Conservation (phyloP, 2,329 filamentous ascomycete species). For the Diplodia seriata region DNA sequence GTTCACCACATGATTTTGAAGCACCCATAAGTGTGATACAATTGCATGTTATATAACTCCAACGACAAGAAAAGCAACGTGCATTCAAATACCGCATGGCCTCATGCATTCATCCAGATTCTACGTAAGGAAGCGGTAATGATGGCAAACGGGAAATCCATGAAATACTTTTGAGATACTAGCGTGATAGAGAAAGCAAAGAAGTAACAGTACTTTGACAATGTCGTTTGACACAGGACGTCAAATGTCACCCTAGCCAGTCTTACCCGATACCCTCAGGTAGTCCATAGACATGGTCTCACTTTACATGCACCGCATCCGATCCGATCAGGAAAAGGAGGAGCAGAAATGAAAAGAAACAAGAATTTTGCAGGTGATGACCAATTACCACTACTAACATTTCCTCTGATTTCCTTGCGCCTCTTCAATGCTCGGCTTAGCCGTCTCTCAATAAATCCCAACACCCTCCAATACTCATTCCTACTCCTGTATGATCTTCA, state of each 20-base stretch:
- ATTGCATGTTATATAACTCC: background rate
- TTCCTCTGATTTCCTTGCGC: slow-evolving; percentile 2
- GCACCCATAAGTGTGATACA: background rate
- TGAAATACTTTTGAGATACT: background rate
- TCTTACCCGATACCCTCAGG: background rate
- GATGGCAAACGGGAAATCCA: background rate
- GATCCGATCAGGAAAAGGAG: background rate
- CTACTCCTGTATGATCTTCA: background rate
- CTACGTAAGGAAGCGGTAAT: background rate
- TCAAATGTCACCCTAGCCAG: background rate
- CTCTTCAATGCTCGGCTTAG: background rate
- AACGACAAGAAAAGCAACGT: background rate
- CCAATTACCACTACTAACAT: slow-evolving; percentile 19
- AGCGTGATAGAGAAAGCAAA: background rate
- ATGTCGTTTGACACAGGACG: background rate
- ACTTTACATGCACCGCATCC: background rate
- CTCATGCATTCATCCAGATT: background rate
- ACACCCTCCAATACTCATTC: slow-evolving; percentile 7
- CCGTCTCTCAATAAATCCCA: background rate
- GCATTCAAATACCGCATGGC: background rate
- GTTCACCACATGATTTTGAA: too few relatives aligned
- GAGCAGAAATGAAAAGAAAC: background rate
- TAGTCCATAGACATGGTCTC: background rate
- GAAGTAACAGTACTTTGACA: background rate
- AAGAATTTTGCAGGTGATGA: background rate